These are phyloP conservation scores for Alternaria sp. DNA, from an alignment of 2,329 filamentous ascomycete genomes.

Conservation along the genomic window DNA sequence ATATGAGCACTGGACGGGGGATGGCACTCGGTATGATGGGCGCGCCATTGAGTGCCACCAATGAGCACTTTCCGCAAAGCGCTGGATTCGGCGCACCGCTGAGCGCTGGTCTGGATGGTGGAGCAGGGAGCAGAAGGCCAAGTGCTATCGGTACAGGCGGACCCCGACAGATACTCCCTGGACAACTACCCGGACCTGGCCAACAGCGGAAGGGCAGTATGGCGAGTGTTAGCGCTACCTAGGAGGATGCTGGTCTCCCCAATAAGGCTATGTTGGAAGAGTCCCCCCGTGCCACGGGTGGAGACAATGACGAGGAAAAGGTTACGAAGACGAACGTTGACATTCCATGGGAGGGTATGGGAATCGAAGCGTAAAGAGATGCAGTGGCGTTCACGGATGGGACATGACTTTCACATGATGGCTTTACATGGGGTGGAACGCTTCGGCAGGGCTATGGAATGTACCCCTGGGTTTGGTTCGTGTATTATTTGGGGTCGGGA, in stretches of 20 bases:
- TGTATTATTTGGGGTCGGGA: neutral
- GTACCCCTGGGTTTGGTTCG: neutral
- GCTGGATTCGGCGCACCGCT: constrained; percentile 36
- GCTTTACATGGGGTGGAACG: neutral
- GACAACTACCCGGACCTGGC: constrained; percentile 31
- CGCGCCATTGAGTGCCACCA: constrained; percentile 36
- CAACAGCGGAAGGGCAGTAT: constrained; percentile 8
- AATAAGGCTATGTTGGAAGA: neutral
- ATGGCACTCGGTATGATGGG: constrained; percentile 43
- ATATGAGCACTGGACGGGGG: constrained; percentile 29
- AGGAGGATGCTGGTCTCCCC: neutral
- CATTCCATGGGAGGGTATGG: neutral
- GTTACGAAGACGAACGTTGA: neutral
- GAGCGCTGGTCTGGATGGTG: constrained; percentile 40
- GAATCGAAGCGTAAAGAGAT: neutral
- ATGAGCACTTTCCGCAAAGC: constrained; percentile 41
- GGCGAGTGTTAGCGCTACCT: neutral
- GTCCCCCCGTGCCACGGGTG: neutral
- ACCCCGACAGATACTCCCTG: constrained; percentile 46
- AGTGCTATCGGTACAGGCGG: constrained; percentile 40
- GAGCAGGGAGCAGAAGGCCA: constrained; percentile 35
- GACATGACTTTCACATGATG: neutral
- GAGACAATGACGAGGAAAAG: neutral
- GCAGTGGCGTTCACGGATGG: neutral
- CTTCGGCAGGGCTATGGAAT: neutral